Evolutionary conservation across 352 stramenopile species (phyloP), one percentile per base, ranked within the genome.

Genomic region (Phytophthora chlamydospora): DNA sequence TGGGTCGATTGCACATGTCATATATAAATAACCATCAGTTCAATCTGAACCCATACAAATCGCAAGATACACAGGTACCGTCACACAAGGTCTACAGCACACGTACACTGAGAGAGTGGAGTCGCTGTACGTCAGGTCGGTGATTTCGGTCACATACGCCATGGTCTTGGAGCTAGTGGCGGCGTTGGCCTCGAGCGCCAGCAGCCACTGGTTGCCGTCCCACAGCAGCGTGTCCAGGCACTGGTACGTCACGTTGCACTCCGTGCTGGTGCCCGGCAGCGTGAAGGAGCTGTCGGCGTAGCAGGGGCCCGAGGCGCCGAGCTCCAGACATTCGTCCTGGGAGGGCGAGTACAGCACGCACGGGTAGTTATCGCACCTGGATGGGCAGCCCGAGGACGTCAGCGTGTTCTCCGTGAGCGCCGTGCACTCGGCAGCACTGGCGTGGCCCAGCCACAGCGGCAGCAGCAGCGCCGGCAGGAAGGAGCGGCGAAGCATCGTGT

Each of bases 241-340:
- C 58, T 89, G 77, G 32, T 84, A 89, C 19, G 72, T 87, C 10
- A 89, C 33, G 21, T 85, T 72, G 49, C 78, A 88, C 19, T 35
- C 36, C 5, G 50, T 52, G 14, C 46, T 51, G 0, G 66, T 45
- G 3, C 66, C 65, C 4, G 71, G 54, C 10, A 75, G 27, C 21
- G 59, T 65, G 29, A 73, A 81, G 52, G 19, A 29, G 34, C 41
- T 62, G 7, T 78, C 62, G 24, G 39, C 56, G 63, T 73, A 72
- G 56, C 75, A 80, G 0, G 66, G 63, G 40, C 77, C 76, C 38
- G 58, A 72, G 16, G 73, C 61, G 17, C 62, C 61, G 32, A 71
- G 21, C 24, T 73, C 49, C 13, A 70, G 33, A 56, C 70, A 83
- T 13, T 73, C 29, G 47, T 59, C 29, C 40, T 80, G 76, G 2